Evolutionary conservation across 108 stramenopile genomes (phyloP), one percentile per base, ranked within the genome.

Genomic region (Cyclotella cryptica): DNA sequence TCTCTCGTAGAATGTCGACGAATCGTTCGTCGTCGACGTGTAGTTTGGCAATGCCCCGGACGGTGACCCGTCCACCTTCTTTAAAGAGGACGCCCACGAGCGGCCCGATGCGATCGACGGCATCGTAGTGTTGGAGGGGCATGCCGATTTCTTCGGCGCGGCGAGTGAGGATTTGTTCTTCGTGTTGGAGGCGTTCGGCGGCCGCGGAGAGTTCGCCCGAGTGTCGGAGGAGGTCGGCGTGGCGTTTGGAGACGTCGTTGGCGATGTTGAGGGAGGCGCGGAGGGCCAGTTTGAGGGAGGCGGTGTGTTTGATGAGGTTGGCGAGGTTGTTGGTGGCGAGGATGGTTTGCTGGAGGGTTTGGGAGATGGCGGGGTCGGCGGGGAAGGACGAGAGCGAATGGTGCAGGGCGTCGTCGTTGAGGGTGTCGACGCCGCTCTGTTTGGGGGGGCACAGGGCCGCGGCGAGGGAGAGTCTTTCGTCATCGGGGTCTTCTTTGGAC

Each of bases 41-140:
- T 29, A 93, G 22, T 62, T 85, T 92, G 51, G 91, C 91, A 35
- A 90, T 68, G 14, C 91, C 91, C 18, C 90, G 87, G 0, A 93
- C 91, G 0, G 80, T 77, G 10, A 84, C 79, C 35, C 74, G 77
- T 10, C 88, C 88, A 3, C 80, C 76, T 18, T 85, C 76, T 69
- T 88, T 89, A 77, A 93, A 96, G 35, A 90, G 69, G 13, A 96
- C 92, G 3, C 95, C 95, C 12, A 96, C 90, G 54, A 83, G 55
- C 9, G 83, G 46, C 2, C 92, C 95, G 51, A 96, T 85, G 12
- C 81, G 58, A 71, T 96, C 95, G 39, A 96, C 91, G 0, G 92
- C 92, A 80, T 96, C 91, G 67, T 96, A 96, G 49, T 96, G 95
- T 51, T 90, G 80, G 21, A 96, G 77, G 0, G 95, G 95, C 80